Base-by-base conservation (phyloP, 2,329 filamentous ascomycete genomes). In the Aspergillus hortae region DNA sequence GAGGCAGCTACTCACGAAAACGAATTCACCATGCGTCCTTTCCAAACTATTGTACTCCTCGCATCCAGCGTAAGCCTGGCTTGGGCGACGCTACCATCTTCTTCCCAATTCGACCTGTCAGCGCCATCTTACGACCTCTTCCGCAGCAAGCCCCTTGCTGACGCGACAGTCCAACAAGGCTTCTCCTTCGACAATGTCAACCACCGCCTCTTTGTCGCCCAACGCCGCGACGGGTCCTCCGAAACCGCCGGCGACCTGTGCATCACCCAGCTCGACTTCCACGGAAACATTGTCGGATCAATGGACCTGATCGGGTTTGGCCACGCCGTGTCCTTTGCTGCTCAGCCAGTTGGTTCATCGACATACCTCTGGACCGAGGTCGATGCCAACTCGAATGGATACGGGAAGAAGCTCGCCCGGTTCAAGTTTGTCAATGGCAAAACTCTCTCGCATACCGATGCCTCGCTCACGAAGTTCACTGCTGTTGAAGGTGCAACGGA, bases 141-240 rank as follows among this genome's bases (percentile, higher is more conserved):
- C 12, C 35, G 35, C 14, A 38, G 35, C 50, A 57, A 61, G 40
- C 25, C 49, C 14, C 46, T 59, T 0, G 55, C 55, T 17, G 59
- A 59, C 21, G 44, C 12, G 12, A 59, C 58, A 2, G 53, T 63
- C 9, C 61, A 61, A 14, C 59, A 61, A 54, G 55, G 56, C 7
- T 61, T 63, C 36, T 52, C 59, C 32, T 63, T 63, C 40, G 61
- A 63, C 54, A 61, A 62, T 27, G 51, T 51, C 46, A 63, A 63
- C 40, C 52, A 56, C 5, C 58, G 59, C 2, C 52, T 61, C 7
- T 61, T 61, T 30, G 54, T 63, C 38, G 38, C 57, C 10, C 56
- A 61, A 41, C 58, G 58, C 33, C 46, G 48, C 9, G 52, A 61
- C 32, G 55, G 56, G 9, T 49, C 56, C 4, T 52, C 48, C 7